These are phyloP conservation scores for Exophiala sp. DNA, from an alignment of 2,329 filamentous ascomycete genomes.

Conservation along the genomic window DNA sequence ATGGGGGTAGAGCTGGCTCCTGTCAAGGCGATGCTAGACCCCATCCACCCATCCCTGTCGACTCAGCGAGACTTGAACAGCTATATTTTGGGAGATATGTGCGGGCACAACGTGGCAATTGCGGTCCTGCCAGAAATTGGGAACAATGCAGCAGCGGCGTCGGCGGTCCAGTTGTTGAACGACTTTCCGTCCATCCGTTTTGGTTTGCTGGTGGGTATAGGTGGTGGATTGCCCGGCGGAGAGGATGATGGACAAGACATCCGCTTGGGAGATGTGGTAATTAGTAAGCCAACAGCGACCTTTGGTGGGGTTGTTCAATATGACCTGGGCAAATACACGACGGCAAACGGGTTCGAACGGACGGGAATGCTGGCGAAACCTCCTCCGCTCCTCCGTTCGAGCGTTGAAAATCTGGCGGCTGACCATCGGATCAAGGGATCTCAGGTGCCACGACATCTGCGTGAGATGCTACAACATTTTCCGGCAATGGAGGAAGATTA, in stretches of 20 bases:
- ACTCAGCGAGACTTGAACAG: constrained; percentile 1
- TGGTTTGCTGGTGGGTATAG: constrained; percentile 31
- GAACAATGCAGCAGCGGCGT: constrained; percentile 25
- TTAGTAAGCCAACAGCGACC: constrained; percentile 27
- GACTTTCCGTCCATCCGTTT: constrained; percentile 28
- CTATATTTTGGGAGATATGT: constrained; percentile 25
- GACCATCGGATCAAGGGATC: not conserved
- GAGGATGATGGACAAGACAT: constrained; percentile 17
- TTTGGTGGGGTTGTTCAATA: constrained; percentile 29
- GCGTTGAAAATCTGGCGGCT: constrained; percentile 19
- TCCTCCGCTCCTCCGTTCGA: constrained; percentile 18
- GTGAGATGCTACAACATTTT: not conserved
- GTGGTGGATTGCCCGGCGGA: constrained; percentile 28
- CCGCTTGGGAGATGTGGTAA: constrained; percentile 30
- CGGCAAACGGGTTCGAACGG: not conserved
- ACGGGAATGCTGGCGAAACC: constrained; percentile 18
- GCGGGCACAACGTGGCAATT: constrained; percentile 26
- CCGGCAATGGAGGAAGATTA: constrained; percentile 7
- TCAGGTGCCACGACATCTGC: not conserved
- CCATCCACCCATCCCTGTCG: not conserved
- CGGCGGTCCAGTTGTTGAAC: constrained; percentile 21
- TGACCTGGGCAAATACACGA: constrained; percentile 19
- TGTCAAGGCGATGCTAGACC: constrained; percentile 30
- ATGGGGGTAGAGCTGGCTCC: constrained; percentile 29
- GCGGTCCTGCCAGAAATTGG: constrained; percentile 19